Percentiles rank a stretch among this genome's conserved stretches.
Evolutionary conservation across 768 basidiomycete species (phyloP).

Genomic region (Hygrocybe coccinea): DNA sequence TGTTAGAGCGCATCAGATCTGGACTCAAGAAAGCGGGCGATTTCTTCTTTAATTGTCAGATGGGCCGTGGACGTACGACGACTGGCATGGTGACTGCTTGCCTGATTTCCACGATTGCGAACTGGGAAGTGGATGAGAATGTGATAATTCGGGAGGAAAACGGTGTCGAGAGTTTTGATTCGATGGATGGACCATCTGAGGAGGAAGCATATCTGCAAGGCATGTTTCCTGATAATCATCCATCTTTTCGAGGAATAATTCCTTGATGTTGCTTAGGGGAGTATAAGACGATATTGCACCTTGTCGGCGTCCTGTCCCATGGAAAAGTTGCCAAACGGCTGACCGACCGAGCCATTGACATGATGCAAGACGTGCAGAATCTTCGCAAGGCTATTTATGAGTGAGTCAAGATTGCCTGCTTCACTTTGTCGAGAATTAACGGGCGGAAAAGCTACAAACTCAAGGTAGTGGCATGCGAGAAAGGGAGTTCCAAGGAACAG

Average conservation of each 20-base stretch:
- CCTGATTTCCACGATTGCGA: slow-evolving; percentile 70
- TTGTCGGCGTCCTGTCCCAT: slow-evolving; percentile 85
- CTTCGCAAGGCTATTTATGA: slow-evolving; percentile 92
- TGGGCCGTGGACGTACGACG: slow-evolving; percentile 88
- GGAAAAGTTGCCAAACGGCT: slow-evolving; percentile 91
- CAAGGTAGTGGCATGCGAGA: slow-evolving; percentile 78
- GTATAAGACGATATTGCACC: slow-evolving; percentile 93
- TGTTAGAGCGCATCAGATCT: slow-evolving; percentile 68
- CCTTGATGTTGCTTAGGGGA: slow-evolving; percentile 67
- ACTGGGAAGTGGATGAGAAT: slow-evolving; percentile 48
- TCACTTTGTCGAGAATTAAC: too few relatives aligned
- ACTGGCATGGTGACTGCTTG: slow-evolving; percentile 94
- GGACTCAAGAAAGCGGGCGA: slow-evolving; percentile 60
- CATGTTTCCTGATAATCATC: slow-evolving; percentile 21
- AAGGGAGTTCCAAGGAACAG: slow-evolving; percentile 69
- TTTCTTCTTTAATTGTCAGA: slow-evolving; percentile 95
- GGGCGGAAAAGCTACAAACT: slow-evolving; percentile 70
- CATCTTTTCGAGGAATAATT: not conserved
- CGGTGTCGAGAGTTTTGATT: slow-evolving; percentile 48
- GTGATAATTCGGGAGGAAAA: slow-evolving; percentile 31
- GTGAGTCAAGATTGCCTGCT: slow-evolving; percentile 41
- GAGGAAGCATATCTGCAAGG: slow-evolving; percentile 88
- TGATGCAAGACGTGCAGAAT: slow-evolving; percentile 97
- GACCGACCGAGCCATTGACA: slow-evolving; percentile 83
- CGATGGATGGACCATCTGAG: slow-evolving; percentile 78